Percentiles rank a stretch among this genome's conserved stretches.
These are phyloP conservation scores for Pythium volutum DNA, from an alignment of 352 stramenopile genomes.

Conservation along the genomic window DNA sequence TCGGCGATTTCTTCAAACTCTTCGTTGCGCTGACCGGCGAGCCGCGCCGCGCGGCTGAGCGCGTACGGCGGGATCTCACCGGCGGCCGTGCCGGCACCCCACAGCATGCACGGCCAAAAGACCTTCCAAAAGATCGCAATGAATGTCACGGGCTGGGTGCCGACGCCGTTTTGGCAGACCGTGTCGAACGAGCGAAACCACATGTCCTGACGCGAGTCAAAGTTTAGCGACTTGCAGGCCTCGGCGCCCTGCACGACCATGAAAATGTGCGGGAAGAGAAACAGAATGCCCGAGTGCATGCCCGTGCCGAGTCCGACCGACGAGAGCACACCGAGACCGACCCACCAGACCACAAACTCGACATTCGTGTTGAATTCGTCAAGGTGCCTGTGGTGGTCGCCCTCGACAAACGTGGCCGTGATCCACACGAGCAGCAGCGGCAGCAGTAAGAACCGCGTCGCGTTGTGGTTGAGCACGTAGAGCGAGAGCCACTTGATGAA, in stretches of 20 bases:
- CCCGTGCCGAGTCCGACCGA: conserved; percentile 92
- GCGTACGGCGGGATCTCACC: conserved; percentile 94
- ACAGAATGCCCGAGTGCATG: conserved; percentile 94
- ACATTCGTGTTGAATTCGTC: conserved; percentile 82
- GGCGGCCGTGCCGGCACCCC: conserved; percentile 90
- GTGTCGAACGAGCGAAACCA: conserved; percentile 88
- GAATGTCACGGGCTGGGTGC: conserved; percentile 66
- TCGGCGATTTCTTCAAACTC: conserved; percentile 89
- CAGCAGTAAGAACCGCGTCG: conserved; percentile 76
- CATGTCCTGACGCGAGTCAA: conserved; percentile 87
- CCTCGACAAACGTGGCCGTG: conserved; percentile 55
- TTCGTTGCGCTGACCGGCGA: conserved; percentile 84
- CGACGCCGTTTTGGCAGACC: conserved; percentile 47
- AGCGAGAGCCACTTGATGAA: conserved; percentile 75
- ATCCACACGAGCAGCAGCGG: conserved; percentile 70
- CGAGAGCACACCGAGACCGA: conserved; percentile 92
- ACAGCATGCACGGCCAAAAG: conserved; percentile 89
- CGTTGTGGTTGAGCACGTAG: conserved; percentile 58
- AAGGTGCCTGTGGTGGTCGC: conserved; percentile 68
- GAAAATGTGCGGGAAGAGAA: conserved; percentile 95
- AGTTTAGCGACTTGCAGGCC: conserved; percentile 85
- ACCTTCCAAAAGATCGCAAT: conserved; percentile 88
- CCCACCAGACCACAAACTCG: conserved; percentile 92
- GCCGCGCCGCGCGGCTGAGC: conserved; percentile 81
- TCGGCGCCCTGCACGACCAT: conserved; percentile 86